These are phyloP conservation scores for Botrytis paeoniae DNA, from an alignment of 2,329 filamentous ascomycete genomes.

Conservation along the genomic window DNA sequence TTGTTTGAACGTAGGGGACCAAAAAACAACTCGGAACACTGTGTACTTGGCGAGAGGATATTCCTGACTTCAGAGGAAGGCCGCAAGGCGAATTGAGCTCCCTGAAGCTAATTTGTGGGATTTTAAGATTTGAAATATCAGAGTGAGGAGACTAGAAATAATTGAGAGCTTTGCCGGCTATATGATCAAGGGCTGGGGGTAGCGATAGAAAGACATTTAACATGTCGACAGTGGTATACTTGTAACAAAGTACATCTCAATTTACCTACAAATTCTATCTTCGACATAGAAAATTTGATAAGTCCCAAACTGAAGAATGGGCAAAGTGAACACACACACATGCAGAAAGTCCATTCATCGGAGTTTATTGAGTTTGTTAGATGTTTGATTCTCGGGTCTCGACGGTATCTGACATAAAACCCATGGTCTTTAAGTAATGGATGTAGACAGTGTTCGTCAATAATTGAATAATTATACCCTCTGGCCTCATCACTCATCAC, in stretches of 20 bases:
- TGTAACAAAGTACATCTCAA: not conserved
- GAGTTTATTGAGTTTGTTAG: not conserved
- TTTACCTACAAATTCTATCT: not conserved
- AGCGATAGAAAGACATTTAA: not conserved
- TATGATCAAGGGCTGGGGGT: not conserved
- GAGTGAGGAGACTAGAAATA: too few species aligned
- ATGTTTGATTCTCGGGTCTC: not conserved
- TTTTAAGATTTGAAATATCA: not conserved
- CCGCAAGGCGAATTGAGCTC: not conserved
- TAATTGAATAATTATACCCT: not conserved
- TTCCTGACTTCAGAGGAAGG: not conserved
- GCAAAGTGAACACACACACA: not conserved
- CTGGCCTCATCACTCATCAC: not conserved
- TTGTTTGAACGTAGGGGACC: too few species aligned
- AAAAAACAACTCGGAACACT: not conserved
- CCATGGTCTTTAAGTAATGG: not conserved
- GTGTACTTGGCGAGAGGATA: not conserved
- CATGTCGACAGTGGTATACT: not conserved
- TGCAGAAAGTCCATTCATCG: not conserved
- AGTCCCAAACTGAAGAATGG: not conserved
- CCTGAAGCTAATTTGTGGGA: not conserved
- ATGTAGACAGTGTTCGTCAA: not conserved
- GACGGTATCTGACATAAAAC: not conserved
- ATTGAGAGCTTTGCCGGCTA: too few species aligned
- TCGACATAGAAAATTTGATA: not conserved